phyloP scores from a whole-genome alignment of 164 flowering plant species.

The Sextonia rubra region DNA sequence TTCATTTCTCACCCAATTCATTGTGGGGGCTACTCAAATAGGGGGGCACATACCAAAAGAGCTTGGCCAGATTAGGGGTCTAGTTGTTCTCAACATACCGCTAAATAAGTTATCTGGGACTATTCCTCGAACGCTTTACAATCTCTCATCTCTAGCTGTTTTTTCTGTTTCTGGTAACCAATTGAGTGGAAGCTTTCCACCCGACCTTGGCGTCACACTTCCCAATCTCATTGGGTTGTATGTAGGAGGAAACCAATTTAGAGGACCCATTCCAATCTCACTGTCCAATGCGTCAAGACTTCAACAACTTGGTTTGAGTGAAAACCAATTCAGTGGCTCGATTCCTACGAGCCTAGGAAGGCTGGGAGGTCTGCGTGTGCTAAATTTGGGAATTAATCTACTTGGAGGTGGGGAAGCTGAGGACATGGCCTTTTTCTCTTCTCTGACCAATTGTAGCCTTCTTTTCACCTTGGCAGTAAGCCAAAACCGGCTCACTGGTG shows the following conservation, averaged over 20 bases:
- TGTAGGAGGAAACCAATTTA: constrained; percentile 9
- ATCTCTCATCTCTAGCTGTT: not conserved
- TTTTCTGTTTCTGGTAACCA: not conserved
- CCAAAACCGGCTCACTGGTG: not conserved
- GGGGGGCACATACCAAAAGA: not conserved
- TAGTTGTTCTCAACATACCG: not conserved
- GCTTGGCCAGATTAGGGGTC: not conserved
- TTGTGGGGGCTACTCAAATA: not conserved
- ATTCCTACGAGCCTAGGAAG: constrained; percentile 10
- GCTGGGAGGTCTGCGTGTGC: not conserved
- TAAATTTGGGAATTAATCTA: not conserved
- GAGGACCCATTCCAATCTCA: constrained; percentile 16
- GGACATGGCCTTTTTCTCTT: not conserved
- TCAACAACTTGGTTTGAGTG: not conserved
- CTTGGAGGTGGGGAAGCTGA: not conserved
- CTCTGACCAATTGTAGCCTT: not conserved
- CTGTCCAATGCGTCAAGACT: constrained; percentile 13
- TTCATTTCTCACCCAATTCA: not conserved
- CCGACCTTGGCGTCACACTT: constrained; percentile 1
- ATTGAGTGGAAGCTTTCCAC: constrained; percentile 11
- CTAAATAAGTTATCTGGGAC: not conserved
- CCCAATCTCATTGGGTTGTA: constrained; percentile 9
- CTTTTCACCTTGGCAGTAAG: not conserved
- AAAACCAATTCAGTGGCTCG: constrained; percentile 9
- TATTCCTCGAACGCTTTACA: not conserved